These are phyloP conservation scores for Zelonia costaricensis DNA, from an alignment of 208 protist genomes.

Conservation along the genomic window DNA sequence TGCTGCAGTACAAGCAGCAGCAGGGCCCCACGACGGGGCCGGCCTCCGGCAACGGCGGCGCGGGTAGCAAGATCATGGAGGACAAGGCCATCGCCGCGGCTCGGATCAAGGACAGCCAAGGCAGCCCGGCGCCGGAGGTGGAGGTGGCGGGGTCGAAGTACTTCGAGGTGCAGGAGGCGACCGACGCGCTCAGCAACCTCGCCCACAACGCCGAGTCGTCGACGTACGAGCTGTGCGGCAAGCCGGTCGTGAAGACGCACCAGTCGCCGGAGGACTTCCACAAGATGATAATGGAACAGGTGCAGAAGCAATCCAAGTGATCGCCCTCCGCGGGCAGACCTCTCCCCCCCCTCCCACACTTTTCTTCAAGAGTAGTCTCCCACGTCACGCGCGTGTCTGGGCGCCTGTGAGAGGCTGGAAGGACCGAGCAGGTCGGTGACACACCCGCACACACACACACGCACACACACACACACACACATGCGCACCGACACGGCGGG, in stretches of 20 bases:
- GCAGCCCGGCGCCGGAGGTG: conserved; percentile 22
- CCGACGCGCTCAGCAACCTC: conserved; percentile 85
- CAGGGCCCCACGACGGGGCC: conserved; percentile 24
- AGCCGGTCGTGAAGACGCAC: conserved; percentile 30
- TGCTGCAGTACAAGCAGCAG: conserved; percentile 41
- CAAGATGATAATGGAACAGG: conserved; percentile 34
- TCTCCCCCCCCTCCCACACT: too few relatives aligned
- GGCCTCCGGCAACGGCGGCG: conserved; percentile 11
- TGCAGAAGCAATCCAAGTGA: conserved; percentile 26
- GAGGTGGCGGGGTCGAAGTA: conserved; percentile 48
- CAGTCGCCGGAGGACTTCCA: conserved; percentile 41
- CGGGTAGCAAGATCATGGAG: conserved; percentile 48
- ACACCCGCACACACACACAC: too few relatives aligned
- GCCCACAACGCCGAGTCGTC: conserved; percentile 55
- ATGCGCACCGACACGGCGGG: too few relatives aligned
- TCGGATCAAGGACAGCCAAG: conserved; percentile 37
- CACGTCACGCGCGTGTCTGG: too few relatives aligned
- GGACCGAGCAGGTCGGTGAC: too few relatives aligned
- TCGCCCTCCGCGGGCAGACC: too few relatives aligned
- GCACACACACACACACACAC: too few relatives aligned
- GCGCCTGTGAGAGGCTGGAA: too few relatives aligned
- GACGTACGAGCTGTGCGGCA: conserved; percentile 31
- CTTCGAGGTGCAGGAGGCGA: conserved; percentile 83
- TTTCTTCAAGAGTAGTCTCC: too few relatives aligned
- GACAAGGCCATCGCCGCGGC: conserved; percentile 52